Percentiles rank a stretch among this genome's conserved stretches.
These are phyloP conservation scores for Solanum hybrid DNA, from an alignment of 305 asterid genomes.

Conservation along the genomic window DNA sequence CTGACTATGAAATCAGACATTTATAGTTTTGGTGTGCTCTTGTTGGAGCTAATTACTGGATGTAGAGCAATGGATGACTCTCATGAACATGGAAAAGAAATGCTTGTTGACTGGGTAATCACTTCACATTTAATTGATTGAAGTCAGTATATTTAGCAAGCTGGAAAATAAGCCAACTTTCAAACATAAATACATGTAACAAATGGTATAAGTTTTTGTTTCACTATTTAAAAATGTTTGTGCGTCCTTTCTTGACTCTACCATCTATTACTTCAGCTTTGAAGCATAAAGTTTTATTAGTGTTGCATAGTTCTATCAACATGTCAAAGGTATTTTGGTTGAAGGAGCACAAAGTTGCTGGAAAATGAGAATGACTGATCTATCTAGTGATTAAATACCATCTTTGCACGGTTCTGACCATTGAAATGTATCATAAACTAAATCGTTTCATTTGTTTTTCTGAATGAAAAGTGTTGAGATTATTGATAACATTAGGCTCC, in stretches of 20 bases:
- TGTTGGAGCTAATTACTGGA: conserved; percentile 36
- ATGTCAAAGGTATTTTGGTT: neutral
- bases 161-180: neutral
- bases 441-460: neutral
- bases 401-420: neutral
- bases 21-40: conserved; percentile 30
- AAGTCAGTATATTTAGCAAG: neutral
- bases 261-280: neutral
- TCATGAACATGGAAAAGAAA: conserved; percentile 9
- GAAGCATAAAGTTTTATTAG: neutral
- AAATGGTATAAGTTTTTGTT: neutral
- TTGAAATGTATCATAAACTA: neutral
- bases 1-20: conserved; percentile 23
- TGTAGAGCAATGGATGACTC: conserved; percentile 16
- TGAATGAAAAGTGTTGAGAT: neutral
- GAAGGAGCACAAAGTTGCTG: neutral
- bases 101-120: conserved; percentile 30
- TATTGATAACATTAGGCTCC: neutral
- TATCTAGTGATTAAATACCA: neutral
- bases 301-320: neutral
- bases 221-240: neutral
- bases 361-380: neutral
- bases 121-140: neutral
- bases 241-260: neutral
- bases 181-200: neutral